phyloP scores from a whole-genome alignment of 768 basidiomycete species.

The Boletus subparvulus region DNA sequence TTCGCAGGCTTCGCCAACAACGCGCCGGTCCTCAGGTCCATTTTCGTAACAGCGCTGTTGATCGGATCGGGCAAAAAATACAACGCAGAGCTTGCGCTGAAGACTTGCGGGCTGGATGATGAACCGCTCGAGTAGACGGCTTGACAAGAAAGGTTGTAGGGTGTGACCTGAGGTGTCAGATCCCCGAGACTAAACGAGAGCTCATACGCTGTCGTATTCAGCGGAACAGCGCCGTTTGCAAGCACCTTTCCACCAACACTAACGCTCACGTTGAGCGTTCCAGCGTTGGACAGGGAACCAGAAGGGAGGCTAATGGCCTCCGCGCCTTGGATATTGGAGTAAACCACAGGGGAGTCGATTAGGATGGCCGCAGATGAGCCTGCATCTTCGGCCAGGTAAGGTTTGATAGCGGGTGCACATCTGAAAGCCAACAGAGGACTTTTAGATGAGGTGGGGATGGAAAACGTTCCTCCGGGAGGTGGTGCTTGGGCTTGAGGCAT shows the following conservation, averaged over 20 bases:
- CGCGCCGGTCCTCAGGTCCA: constrained; percentile 59
- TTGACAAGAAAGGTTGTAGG: constrained; percentile 32
- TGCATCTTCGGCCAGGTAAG: constrained; percentile 56
- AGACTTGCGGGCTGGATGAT: constrained; percentile 40
- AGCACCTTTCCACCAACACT: constrained; percentile 44
- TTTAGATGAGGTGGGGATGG: constrained; percentile 36
- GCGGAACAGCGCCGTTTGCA: constrained; percentile 45
- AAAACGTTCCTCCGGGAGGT: constrained; percentile 51
- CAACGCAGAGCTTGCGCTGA: constrained; percentile 42
- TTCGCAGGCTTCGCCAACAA: constrained; percentile 49
- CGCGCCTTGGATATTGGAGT: constrained; percentile 45
- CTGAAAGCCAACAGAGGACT: constrained; percentile 53
- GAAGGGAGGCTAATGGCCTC: constrained; percentile 38
- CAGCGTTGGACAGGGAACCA: constrained; percentile 26
- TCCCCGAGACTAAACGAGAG: constrained; percentile 47
- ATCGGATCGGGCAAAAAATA: constrained; percentile 48
- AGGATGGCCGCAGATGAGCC: constrained; percentile 45
- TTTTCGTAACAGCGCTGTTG: constrained; percentile 54
- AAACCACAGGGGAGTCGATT: constrained; percentile 52
- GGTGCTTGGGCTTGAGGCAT: constrained; percentile 35
- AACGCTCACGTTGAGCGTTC: constrained; percentile 42
- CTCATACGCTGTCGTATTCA: constrained; percentile 50
- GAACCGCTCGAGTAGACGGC: constrained; percentile 29
- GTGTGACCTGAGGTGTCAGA: constrained; percentile 40
- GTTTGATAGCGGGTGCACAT: constrained; percentile 56